Base-by-base conservation (phyloP, 345 rosid genomes). In the Brassica carinata region DNA sequence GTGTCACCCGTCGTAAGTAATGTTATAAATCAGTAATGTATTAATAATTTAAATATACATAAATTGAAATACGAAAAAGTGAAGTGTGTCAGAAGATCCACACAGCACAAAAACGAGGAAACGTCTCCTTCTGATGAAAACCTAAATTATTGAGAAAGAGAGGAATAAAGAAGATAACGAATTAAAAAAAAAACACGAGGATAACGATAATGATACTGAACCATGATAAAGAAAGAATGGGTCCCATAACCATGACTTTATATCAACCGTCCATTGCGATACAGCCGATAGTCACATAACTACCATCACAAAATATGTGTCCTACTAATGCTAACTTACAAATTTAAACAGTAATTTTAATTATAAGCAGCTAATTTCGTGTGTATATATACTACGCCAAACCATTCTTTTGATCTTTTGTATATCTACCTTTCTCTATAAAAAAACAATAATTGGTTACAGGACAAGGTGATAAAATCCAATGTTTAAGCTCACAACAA, bases 61-160 rank as follows among this genome's bases (percentile, higher is more conserved):
- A 63, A 66, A 64, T 17, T 14, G 30, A 31, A 76, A 76, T 67
- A 77, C 70, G 70, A 34, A 77, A 81, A 77, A 77, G 78, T 77
- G 67, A 77, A 77, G 64, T 79, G 87, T 87, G 89, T 86, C 89
- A 86, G 88, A 84, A 82, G 84, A 87, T 84, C 83, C 87, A 85
- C 87, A 83, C 93, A 87, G 87, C 85, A 81, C 92, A 83, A 85
- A 84, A 88, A 86, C 91, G 90, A 91, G 95, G 94, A 90, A 94
- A 89, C 87, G 89, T 92, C 93, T 85, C 71, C 92, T 88, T 88
- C 92, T 84, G 70, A 74, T 63, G 80, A 83, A 81, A 78, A 78
- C 80, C 83, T 72, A 74, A 51, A 76, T 70, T 29, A 81, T 71
- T 81, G 69, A 73, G 75, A 74, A 55, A 79, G 71, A 65, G 71